Evolutionary conservation across 768 basidiomycete species (phyloP), one percentile per base, ranked within the genome.

Genomic region (Rhodocollybia butyracea): DNA sequence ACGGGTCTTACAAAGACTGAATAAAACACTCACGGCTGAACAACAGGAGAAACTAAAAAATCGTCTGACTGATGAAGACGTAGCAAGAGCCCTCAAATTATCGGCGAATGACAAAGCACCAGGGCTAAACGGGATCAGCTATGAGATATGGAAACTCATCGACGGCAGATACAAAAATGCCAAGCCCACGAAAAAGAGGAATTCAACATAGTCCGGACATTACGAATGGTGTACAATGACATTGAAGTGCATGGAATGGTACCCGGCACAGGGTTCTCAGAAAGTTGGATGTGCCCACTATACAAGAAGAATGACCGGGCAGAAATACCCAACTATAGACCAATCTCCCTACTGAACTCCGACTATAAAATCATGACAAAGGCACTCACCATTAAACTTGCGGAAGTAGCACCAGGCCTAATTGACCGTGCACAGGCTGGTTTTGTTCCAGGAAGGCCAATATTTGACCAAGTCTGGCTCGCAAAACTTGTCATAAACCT

Each of bases 371-470:
- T 71, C 0, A 58, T 70, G n/a, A 73, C 72, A 11, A 64, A 64
- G 32, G 55, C 38, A 0, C 59, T 74, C 2, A 56, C 70, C 0
- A 59, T 41, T 2, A 53, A 57, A 36, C 62, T 73, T 3, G 55
- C 64, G 0, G 31, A 51, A 17, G 55, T 57, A 13, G 66, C 55
- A 0, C 57, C 57, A 0, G n/a, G 19, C 2, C 30, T 73, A 0
- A 64, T 77, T 0, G 71, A 77, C 55, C n/a, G 15, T 1, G 61
- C 72, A 61, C 76, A 77, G 56, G 67, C 75, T 0, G 76, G 76
- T 0, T 79, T 79, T 26, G 61, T 79, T 0, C 63, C 54, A 13
- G 69, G 67, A 0, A 22, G 71, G 5, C 55, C 56, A 0, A 73
- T 78, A 4, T 58, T 57, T 0, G 66, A 78, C 63, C 71, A 73